Base-by-base conservation (phyloP, 2,329 filamentous ascomycete genomes). In the Blastomyces gilchristii region DNA sequence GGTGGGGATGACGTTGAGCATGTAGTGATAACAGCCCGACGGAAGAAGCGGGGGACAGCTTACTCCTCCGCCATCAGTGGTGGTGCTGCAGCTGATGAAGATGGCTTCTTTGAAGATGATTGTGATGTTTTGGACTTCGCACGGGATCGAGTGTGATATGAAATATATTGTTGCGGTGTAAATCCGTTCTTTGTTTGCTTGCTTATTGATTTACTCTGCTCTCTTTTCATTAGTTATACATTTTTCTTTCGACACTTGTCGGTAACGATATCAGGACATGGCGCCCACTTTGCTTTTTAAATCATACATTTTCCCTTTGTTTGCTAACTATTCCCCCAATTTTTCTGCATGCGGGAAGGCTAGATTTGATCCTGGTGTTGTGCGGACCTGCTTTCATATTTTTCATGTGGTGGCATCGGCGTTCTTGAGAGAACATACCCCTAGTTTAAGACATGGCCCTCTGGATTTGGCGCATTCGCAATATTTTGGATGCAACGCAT, bases 61-160 rank as follows among this genome's bases (percentile, higher is more conserved):
- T 47, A 25, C 16, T 49, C 58, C 11, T 34, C 25, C 25, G 60
- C 68, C 67, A 12, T 56, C 68, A 56, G 80, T 49, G 79, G 82
- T 61, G 70, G 73, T 63, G 71, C 71, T 49, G 73, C 76, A 47
- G 74, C 72, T 57, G 73, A 77, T 12, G 86, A 86, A 54, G 88
- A 90, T 63, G 84, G 85, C 62, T 95, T 96, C 75, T 96, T 96
- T 70, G 91, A 96, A 76, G 90, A 96, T 72, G 91, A 95, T 72
- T 94, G 90, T 68, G 91, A 96, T 73, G 89, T 96, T 63, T 82
- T 96, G 66, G 91, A 96, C 77, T 95, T 94, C 82, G 89, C 91
- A 16, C 77, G 79, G 60, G 82, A 84, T 65, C 74, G 82, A 54
- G 82, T 84, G 54, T 80, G 69, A 76, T 60, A 43, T 52, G 9